Evolutionary conservation across 1,139 yeast species (phyloP).

Genomic region (Geotrichum histeridarum): DNA sequence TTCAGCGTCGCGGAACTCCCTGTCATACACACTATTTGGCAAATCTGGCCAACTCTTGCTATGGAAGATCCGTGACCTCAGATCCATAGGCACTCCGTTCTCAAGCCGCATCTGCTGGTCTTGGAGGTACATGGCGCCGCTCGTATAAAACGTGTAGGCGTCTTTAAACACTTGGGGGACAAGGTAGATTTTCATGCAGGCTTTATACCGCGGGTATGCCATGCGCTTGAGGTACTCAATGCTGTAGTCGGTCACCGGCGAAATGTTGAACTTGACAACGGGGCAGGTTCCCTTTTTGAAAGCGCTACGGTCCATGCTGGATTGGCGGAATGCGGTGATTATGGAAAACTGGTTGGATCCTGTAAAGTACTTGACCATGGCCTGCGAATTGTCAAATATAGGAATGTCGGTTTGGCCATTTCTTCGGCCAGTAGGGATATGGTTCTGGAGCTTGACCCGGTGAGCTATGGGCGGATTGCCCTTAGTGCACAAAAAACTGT

Average conservation of each 20-base stretch:
- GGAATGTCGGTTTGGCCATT: neutral
- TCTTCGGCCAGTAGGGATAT: neutral
- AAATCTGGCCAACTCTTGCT: conserved; percentile 4
- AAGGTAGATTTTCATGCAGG: conserved; percentile 19
- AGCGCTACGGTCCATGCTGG: conserved; percentile 12
- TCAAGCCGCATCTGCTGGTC: conserved; percentile 11
- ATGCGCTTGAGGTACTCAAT: conserved; percentile 18
- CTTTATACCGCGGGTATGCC: conserved; percentile 20
- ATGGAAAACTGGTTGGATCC: conserved; percentile 13
- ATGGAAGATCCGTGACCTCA: conserved; percentile 7
- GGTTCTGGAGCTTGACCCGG: conserved; percentile 14
- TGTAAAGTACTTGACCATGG: conserved; percentile 14
- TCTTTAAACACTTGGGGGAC: conserved; percentile 8
- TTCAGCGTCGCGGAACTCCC: neutral
- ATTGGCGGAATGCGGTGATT: conserved; percentile 18
- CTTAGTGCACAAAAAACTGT: conserved; percentile 13
- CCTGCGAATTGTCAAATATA: conserved; percentile 10
- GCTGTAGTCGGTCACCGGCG: conserved; percentile 16
- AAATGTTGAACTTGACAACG: conserved; percentile 18
- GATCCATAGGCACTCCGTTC: conserved; percentile 1
- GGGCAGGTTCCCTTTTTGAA: conserved; percentile 20
- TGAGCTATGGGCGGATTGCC: conserved; percentile 5
- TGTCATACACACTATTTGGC: conserved; percentile 4
- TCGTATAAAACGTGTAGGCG: conserved; percentile 11
- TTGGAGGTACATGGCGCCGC: conserved; percentile 16